These are phyloP conservation scores for Aspergillus costaricaensis DNA, from an alignment of 2,329 filamentous ascomycete genomes.

Conservation along the genomic window DNA sequence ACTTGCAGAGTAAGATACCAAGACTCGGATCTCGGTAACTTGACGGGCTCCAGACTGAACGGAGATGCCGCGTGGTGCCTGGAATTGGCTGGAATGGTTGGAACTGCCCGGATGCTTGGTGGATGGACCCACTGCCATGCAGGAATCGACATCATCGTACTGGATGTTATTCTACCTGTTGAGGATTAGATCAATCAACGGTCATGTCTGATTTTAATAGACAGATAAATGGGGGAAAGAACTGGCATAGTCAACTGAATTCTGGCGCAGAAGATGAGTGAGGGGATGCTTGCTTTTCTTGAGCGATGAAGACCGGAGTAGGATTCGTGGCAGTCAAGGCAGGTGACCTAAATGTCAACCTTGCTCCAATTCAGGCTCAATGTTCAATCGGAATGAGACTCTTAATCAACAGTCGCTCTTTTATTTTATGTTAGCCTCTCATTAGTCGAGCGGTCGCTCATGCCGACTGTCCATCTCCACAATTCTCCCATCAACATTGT, in stretches of 20 bases:
- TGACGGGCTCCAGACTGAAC: not conserved
- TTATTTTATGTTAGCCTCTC: conserved; percentile 4
- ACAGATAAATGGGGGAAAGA: not conserved
- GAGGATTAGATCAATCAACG: not conserved
- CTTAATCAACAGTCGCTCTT: not conserved
- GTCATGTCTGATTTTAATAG: not conserved
- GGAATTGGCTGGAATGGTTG: not conserved
- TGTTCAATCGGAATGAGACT: not conserved
- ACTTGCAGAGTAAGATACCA: not conserved
- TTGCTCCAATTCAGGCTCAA: not conserved
- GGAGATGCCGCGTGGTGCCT: not conserved
- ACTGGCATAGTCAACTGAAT: too few relatives aligned
- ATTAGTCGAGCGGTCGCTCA: not conserved
- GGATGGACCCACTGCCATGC: not conserved
- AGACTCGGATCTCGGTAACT: not conserved
- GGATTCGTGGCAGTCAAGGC: too few relatives aligned
- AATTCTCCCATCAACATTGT: not conserved
- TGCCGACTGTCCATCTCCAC: not conserved
- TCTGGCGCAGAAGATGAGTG: too few relatives aligned
- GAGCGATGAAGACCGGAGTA: too few relatives aligned
- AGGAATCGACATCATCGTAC: not conserved
- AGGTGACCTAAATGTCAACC: too few relatives aligned
- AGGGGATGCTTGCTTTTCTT: too few relatives aligned
- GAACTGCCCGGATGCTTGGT: not conserved
- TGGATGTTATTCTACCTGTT: too few relatives aligned